Conservation (phyloP, 805 yeast species). For the Zygosaccharomyces bisporus region DNA sequence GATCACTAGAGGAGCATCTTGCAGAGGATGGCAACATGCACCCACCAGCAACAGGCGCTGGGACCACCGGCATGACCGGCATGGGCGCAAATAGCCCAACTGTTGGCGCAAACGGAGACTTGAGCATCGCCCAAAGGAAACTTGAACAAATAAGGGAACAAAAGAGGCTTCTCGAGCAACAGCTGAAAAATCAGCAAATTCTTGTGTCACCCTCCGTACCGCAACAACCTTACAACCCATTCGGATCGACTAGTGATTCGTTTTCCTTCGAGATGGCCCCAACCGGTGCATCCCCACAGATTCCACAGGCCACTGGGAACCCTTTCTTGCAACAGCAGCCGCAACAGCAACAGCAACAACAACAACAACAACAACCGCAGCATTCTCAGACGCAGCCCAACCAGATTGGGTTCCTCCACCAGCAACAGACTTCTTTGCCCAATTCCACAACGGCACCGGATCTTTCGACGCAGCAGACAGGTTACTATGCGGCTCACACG, state of each 20-base stretch:
- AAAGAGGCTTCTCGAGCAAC: constrained; percentile 32
- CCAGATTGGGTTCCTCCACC: constrained; percentile 14
- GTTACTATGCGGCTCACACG: constrained; percentile 28
- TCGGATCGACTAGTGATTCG: constrained; percentile 22
- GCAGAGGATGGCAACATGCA: constrained; percentile 67
- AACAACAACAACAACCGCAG: constrained; percentile 15
- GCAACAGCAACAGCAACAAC: too few species aligned
- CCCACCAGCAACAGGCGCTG: constrained; percentile 3
- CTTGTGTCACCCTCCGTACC: constrained; percentile 29
- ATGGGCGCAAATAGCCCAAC: constrained; percentile 7
- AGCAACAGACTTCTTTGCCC: constrained; percentile 15
- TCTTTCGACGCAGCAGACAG: constrained; percentile 24
- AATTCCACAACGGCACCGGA: constrained; percentile 8
- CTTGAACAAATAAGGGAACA: constrained; percentile 36
- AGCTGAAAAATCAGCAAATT: constrained; percentile 31
- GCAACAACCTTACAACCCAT: constrained; percentile 35
- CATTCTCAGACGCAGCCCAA: constrained; percentile 18
- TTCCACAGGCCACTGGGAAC: constrained; percentile 21
- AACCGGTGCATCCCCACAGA: constrained; percentile 10
- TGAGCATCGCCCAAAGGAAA: constrained; percentile 34
- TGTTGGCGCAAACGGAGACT: constrained; percentile 13
- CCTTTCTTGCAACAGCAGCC: constrained; percentile 30
- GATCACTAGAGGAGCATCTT: constrained; percentile 82
- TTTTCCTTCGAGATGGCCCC: constrained; percentile 16
- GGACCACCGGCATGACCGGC: constrained; percentile 17